Evolutionary conservation across 352 stramenopile species (phyloP).

Genomic region (Globisporangium mamillatum): DNA sequence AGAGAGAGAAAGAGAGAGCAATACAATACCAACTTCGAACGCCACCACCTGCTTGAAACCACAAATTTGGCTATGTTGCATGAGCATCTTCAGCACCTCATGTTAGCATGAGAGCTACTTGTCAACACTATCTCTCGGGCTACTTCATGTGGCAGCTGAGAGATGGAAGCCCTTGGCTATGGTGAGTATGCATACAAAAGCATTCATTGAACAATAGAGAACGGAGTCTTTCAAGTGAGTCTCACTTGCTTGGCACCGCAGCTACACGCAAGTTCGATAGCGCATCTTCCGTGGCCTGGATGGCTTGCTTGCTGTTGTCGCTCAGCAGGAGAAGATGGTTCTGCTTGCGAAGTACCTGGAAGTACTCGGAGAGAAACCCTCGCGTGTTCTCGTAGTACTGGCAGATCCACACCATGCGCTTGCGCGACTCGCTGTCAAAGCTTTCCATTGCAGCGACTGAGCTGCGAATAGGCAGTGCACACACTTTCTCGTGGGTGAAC

Average conservation of each 20-base stretch:
- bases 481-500: constrained; percentile 16
- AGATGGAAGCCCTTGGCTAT: background rate
- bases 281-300: constrained; percentile 25
- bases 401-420: constrained; percentile 3
- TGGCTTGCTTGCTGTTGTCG: constrained; percentile 20
- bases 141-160: background rate
- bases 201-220: background rate
- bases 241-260: constrained; percentile 1
- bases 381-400: constrained; percentile 14
- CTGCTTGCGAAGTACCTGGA: constrained; percentile 17
- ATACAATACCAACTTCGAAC: constrained; percentile 5
- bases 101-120: background rate
- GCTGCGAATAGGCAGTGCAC: constrained; percentile 1
- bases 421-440: constrained; percentile 2
- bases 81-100: background rate
- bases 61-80: too few relatives aligned
- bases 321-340: constrained; percentile 20
- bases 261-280: constrained; percentile 16
- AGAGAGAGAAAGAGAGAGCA: constrained; percentile 1
- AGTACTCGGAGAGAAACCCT: constrained; percentile 9
- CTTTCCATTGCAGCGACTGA: background rate
- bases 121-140: background rate
- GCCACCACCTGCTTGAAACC: background rate
- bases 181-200: background rate
- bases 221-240: background rate